Evolutionary conservation across 2,329 filamentous ascomycete genomes (phyloP).

Genomic region (Cladophialophora immunda): DNA sequence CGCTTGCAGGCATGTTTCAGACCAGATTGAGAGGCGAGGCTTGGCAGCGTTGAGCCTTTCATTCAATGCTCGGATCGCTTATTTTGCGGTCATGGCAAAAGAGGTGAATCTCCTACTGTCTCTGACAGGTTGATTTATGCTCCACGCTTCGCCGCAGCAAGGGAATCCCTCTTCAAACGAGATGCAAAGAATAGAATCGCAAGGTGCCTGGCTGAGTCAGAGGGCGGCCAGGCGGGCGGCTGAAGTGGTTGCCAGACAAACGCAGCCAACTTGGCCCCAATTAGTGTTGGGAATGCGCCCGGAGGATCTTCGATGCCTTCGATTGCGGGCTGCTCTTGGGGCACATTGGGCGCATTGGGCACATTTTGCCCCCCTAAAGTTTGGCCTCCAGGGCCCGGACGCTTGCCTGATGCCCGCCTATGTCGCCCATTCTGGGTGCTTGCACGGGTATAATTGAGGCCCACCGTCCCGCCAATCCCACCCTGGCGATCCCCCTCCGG

Average conservation of each 20-base stretch:
- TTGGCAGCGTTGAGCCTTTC: slow-evolving; percentile 5
- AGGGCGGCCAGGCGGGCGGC: background rate
- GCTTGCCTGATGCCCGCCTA: slow-evolving; percentile 3
- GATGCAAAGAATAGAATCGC: slow-evolving; percentile 1
- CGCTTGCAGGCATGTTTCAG: slow-evolving; percentile 19
- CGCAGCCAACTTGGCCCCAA: background rate
- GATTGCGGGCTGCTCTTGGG: background rate
- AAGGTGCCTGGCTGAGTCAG: slow-evolving; percentile 5
- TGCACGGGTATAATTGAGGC: background rate
- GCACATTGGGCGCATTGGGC: background rate
- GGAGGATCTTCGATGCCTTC: slow-evolving; percentile 7
- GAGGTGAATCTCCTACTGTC: background rate
- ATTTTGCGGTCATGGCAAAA: slow-evolving; percentile 7
- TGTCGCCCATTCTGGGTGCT: background rate
- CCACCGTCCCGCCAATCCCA: background rate
- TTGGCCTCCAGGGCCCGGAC: background rate
- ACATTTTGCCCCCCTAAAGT: background rate
- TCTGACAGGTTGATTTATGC: background rate
- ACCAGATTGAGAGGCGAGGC: slow-evolving; percentile 12
- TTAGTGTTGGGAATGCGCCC: too few relatives aligned
- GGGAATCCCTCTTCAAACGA: background rate
- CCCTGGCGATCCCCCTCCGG: slow-evolving; percentile 3
- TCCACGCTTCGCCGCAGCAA: background rate
- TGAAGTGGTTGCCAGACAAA: background rate
- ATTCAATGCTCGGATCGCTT: too few relatives aligned